Percentiles rank a stretch among this genome's conserved stretches.
These are phyloP conservation scores for Mycena albidolilacea DNA, from an alignment of 768 basidiomycete genomes.

Conservation along the genomic window DNA sequence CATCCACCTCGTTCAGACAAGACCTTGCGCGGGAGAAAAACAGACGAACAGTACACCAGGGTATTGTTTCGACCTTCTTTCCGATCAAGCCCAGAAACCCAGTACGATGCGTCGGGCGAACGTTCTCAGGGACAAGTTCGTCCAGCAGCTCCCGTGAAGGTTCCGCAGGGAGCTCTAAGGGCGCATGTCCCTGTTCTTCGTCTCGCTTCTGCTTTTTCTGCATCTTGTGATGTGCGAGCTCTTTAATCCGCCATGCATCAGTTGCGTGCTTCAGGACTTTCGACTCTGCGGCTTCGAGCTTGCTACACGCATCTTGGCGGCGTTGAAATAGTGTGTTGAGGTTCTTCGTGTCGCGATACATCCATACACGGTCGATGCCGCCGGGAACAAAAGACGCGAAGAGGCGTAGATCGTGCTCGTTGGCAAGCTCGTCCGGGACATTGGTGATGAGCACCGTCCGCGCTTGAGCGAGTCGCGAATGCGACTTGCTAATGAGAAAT, in stretches of 20 bases:
- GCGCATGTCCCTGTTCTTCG: conserved; percentile 43
- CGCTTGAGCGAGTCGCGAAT: conserved; percentile 74
- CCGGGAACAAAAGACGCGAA: conserved; percentile 79
- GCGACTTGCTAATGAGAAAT: conserved; percentile 71
- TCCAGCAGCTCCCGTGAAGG: conserved; percentile 56
- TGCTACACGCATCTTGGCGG: conserved; percentile 62
- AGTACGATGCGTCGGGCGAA: conserved; percentile 68
- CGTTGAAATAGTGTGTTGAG: conserved; percentile 60
- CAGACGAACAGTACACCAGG: conserved; percentile 67
- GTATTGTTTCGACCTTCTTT: conserved; percentile 76
- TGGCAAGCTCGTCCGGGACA: conserved; percentile 68
- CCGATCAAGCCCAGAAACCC: conserved; percentile 68
- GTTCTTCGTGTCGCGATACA: conserved; percentile 67
- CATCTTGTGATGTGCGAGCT: conserved; percentile 52
- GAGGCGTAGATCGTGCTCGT: conserved; percentile 61
- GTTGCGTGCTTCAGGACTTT: conserved; percentile 60
- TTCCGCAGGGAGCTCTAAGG: conserved; percentile 43
- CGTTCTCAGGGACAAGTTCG: conserved; percentile 64
- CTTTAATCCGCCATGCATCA: conserved; percentile 57
- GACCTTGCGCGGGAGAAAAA: neutral
- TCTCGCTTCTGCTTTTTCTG: conserved; percentile 47
- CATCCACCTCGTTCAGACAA: neutral
- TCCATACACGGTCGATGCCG: conserved; percentile 78
- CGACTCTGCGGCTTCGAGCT: conserved; percentile 72
- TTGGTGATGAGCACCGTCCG: conserved; percentile 79